phyloP scores from a whole-genome alignment of 2,329 filamentous ascomycete species.

The Aspergillus proliferans region DNA sequence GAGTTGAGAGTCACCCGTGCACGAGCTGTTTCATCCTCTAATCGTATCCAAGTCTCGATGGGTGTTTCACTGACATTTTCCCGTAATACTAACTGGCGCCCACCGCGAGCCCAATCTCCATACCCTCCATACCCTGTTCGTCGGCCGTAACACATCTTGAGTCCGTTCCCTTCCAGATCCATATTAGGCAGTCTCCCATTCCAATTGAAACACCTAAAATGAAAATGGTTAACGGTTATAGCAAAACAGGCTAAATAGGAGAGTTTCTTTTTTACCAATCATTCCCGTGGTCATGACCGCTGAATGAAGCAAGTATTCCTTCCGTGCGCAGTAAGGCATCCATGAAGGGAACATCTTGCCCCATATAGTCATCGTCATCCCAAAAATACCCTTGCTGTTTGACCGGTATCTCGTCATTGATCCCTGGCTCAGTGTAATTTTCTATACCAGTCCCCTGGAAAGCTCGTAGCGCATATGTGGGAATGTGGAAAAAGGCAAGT shows the following conservation, averaged over 20 bases:
- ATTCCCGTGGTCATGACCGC: slow-evolving; percentile 61
- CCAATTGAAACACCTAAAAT: slow-evolving; percentile 37
- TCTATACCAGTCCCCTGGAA: slow-evolving; percentile 42
- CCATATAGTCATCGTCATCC: slow-evolving; percentile 25
- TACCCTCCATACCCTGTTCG: slow-evolving; percentile 67
- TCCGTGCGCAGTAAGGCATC: slow-evolving; percentile 52
- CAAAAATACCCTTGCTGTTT: slow-evolving; percentile 17
- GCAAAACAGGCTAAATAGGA: too few species aligned
- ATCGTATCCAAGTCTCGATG: slow-evolving; percentile 54
- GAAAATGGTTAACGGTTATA: too few species aligned
- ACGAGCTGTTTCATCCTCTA: slow-evolving; percentile 51
- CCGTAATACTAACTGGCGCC: slow-evolving; percentile 49
- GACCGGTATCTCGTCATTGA: slow-evolving; percentile 41
- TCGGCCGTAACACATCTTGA: slow-evolving; percentile 54
- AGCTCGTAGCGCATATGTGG: slow-evolving; percentile 36
- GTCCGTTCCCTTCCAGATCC: slow-evolving; percentile 37
- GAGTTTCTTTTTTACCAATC: slow-evolving; percentile 47
- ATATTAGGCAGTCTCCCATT: slow-evolving; percentile 19
- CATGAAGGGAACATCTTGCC: slow-evolving; percentile 59
- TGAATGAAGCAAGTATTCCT: slow-evolving; percentile 55
- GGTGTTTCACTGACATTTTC: slow-evolving; percentile 34
- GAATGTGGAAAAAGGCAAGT: slow-evolving; percentile 53
- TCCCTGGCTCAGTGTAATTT: slow-evolving; percentile 39
- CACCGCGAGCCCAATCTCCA: slow-evolving; percentile 57
- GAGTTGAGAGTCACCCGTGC: slow-evolving; percentile 52